phyloP scores from a whole-genome alignment of 179 eudicot species.

The Heliamphora pulchella region DNA sequence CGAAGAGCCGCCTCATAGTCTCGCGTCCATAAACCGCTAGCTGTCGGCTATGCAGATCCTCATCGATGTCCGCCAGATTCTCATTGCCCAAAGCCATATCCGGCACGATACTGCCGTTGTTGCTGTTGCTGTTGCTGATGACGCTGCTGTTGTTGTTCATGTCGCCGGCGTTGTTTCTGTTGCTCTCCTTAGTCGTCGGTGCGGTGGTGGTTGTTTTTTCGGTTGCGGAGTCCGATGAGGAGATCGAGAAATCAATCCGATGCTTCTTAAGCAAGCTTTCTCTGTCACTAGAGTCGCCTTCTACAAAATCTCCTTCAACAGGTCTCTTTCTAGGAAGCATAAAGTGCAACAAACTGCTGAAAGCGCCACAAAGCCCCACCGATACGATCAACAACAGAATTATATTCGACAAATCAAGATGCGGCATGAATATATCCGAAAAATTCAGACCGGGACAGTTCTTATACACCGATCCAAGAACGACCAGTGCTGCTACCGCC shows the following conservation, averaged over 20 bases:
- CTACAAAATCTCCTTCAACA: slow-evolving; percentile 38
- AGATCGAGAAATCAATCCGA: slow-evolving; percentile 27
- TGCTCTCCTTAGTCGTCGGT: slow-evolving; percentile 10
- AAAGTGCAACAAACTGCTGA: slow-evolving; percentile 57
- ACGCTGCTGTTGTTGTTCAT: slow-evolving; percentile 8
- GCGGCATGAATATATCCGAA: neutral
- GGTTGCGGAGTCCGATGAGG: slow-evolving; percentile 16
- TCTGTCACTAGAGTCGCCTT: slow-evolving; percentile 16
- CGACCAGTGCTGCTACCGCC: slow-evolving; percentile 20
- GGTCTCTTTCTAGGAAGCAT: slow-evolving; percentile 82
- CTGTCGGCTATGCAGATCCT: slow-evolving; percentile 96
- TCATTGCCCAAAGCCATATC: slow-evolving; percentile 45
- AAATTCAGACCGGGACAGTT: slow-evolving; percentile 18
- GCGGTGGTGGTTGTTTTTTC: slow-evolving; percentile 13
- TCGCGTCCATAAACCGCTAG: slow-evolving; percentile 98
- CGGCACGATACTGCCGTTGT: slow-evolving; percentile 12
- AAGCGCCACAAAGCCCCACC: neutral
- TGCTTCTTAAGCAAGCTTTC: slow-evolving; percentile 32
- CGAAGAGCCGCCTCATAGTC: slow-evolving; percentile 83
- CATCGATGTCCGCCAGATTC: slow-evolving; percentile 59
- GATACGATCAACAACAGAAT: neutral
- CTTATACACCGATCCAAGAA: slow-evolving; percentile 13
- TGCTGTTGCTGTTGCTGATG: neutral
- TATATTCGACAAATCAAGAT: neutral
- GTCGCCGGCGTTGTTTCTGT: neutral